Evolutionary conservation across 306 rosid species (phyloP), one percentile per base, ranked within the genome.

Genomic region (Ormosia emarginata): DNA sequence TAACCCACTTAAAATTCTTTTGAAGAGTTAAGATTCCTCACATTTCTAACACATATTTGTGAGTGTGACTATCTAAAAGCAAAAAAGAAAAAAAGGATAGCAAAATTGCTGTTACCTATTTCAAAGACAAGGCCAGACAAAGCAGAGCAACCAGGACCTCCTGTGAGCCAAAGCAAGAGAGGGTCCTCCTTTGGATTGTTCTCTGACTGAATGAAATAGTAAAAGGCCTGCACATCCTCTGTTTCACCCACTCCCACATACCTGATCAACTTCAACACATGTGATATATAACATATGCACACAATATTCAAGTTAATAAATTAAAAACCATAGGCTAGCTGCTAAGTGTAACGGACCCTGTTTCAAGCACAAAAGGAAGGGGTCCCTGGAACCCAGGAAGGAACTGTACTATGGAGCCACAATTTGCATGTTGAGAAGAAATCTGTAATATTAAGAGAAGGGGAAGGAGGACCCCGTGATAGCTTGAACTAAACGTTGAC

Each of bases 121-220:
- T 90, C 94, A 73, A 81, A 72, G 24, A 57, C 84, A 41, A 91
- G 79, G 24, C 83, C 93, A 7, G 94, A 81, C 1, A 85, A 3
- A 2, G 84, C 71, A 52, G 94, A 90, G 82, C 98, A 93, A 49
- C 92, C 90, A 8, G 97, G 97, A 7, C 97, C 98, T 1, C 98
- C 98, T 1, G 91, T 86, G 11, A 91, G 87, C 98, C 94, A 93
- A 61, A 91, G 81, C 57, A 93, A 4, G 6, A 93, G 90, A 82
- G 97, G 98, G 36, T 89, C 97, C 2, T 86, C 70, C 17, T 79
- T 69, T 0, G 97, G 94, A 55, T 84, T 85, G 14, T 72, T 87
- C 71, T 93, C 90, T 0, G 94, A 91, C 77, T 90, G 86, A 0
- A 90, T 77, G 46, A 93, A 91, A 24, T 93, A 93, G 62, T 90